These are phyloP conservation scores for Agapanthus africanus DNA, from an alignment of 106 monocot genomes.

Conservation along the genomic window DNA sequence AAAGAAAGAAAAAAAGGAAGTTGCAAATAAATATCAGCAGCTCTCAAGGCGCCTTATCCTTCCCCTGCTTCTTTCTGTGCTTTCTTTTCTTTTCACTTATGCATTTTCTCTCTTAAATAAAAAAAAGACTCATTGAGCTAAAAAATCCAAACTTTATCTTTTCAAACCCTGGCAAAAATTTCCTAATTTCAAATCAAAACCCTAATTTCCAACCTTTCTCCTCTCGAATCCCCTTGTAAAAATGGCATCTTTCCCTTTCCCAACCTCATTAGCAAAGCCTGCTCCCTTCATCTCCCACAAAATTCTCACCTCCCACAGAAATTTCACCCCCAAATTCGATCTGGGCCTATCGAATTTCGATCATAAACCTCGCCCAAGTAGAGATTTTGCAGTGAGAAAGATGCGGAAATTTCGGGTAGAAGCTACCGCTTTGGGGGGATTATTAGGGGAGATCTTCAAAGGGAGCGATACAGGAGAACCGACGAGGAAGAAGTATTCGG, in stretches of 20 bases:
- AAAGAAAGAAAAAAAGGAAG: no score
- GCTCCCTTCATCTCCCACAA: constrained; percentile 13
- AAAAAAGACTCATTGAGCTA: background rate
- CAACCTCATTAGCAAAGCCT: constrained; percentile 20
- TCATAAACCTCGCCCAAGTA: constrained; percentile 17
- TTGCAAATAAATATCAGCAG: no score
- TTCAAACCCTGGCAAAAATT: background rate
- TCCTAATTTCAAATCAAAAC: background rate
- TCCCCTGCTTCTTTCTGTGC: no score
- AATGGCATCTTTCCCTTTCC: constrained; percentile 28
- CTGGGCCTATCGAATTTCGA: constrained; percentile 14
- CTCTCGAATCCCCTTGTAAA: no score
- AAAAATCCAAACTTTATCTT: background rate
- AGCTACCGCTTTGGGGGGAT: constrained; percentile 58
- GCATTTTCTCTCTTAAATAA: no score
- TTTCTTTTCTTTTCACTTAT: no score
- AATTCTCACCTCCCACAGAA: constrained; percentile 17
- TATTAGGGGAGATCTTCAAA: constrained; percentile 73
- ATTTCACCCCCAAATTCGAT: constrained; percentile 28
- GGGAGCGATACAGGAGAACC: constrained; percentile 71
- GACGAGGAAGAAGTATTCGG: constrained; percentile 61
- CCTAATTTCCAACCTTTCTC: background rate
- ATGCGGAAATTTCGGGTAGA: constrained; percentile 10
- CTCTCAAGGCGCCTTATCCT: no score
- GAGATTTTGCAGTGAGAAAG: background rate